Evolutionary conservation across 2,329 filamentous ascomycete genomes (phyloP), one percentile per base, ranked within the genome.

Genomic region (Calycina marina): DNA sequence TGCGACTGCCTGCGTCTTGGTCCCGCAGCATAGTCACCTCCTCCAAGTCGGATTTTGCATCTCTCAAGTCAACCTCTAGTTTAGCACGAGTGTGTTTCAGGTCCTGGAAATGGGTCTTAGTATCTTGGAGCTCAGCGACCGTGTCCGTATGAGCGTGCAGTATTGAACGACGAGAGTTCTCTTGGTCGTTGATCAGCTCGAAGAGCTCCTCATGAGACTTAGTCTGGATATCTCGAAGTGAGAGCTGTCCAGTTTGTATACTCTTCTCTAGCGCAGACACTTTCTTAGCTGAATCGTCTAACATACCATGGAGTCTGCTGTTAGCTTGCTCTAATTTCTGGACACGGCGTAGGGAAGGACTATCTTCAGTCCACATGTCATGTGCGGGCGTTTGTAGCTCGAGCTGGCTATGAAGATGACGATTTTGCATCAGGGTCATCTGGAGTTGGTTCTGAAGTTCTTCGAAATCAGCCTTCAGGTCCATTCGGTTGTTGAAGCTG

Each of bases 181-280:
- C 88, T 53, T 96, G 90, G 39, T 78, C 88, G 54, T 85, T 93
- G 51, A 96, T 77, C 24, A 93, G 67, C 41, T 94, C 85, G 42
- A 92, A 80, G 12, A 96, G 73, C 55, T 96, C 90, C 51, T 94
- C 86, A 46, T 96, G 85, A 4, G 85, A 93, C 53, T 82, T 86
- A 2, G 86, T 80, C 55, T 94, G 86, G 28, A 96, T 73, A 54
- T 96, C 88, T 30, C 85, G 80, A 26, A 94, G 64, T 0, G 84
- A 90, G 4, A 96, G 63, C 53, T 94, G 82, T 9, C 86, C 90
- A 20, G 77, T 81, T 36, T 78, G 80, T 36, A 96, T 77, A 38
- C 76, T 85, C 52, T 82, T 80, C 56, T 96, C 90, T 14, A 96
- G 60, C 1, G 78, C 72, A 5, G 88, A 93, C 2, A 94, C 78